Conservation (phyloP, 1,284 basidiomycete genomes). For the Athelia sp. region DNA sequence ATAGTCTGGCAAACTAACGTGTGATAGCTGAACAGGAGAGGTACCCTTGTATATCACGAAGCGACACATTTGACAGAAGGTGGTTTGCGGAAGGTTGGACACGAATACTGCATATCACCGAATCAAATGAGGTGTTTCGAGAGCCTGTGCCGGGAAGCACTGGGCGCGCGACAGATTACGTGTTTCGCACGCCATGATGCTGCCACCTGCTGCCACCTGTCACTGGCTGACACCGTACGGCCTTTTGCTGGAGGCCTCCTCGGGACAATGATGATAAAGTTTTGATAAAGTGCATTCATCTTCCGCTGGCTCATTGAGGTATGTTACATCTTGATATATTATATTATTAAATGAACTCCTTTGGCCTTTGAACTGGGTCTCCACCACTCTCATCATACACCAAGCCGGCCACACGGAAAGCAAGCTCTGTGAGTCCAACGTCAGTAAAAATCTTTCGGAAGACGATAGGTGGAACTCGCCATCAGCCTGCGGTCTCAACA, state of each 20-base stretch:
- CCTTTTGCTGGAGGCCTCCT: too few species aligned
- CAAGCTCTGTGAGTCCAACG: constrained; percentile 52
- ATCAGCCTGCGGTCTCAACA: constrained; percentile 70
- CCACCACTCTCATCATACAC: constrained; percentile 79
- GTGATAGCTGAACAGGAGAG: constrained; percentile 82
- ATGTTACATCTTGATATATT: neutral
- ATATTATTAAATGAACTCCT: constrained; percentile 67
- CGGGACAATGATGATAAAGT: too few species aligned
- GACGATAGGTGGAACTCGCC: constrained; percentile 42
- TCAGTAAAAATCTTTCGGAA: neutral
- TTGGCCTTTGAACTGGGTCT: constrained; percentile 60
- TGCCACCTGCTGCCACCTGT: too few species aligned
- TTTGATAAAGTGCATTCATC: too few species aligned
- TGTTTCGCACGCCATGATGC: too few species aligned
- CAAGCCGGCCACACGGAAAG: constrained; percentile 76
- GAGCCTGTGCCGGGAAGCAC: neutral
- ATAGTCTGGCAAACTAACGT: constrained; percentile 40
- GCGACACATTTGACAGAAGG: constrained; percentile 59
- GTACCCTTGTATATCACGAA: constrained; percentile 91
- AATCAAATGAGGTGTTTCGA: constrained; percentile 6
- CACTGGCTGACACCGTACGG: too few species aligned
- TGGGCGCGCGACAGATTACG: too few species aligned
- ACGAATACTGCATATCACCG: too few species aligned
- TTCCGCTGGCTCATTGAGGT: neutral
- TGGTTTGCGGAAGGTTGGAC: too few species aligned